A percentile compares a stretch with the other conserved stretches of the same genome.
Evolutionary conservation across 208 protist species (phyloP).

Genomic region (Angomonas ambiguus): DNA sequence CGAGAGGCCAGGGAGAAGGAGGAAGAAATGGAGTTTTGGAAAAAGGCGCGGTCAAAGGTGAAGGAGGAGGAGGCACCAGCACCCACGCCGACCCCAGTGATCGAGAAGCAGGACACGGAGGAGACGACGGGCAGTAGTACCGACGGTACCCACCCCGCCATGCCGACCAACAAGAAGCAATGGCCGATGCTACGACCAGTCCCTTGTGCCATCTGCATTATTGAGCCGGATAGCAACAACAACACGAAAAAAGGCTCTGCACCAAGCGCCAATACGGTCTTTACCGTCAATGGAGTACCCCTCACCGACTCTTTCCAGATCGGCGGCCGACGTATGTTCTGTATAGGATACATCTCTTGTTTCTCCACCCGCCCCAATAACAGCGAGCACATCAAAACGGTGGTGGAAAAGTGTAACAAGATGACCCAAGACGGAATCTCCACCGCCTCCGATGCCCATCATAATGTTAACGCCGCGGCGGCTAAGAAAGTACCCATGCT

Average conservation of each 20-base stretch:
- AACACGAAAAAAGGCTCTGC: slow-evolving; percentile 12
- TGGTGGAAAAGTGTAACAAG: background rate
- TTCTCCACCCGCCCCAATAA: slow-evolving; percentile 13
- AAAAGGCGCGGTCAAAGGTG: background rate
- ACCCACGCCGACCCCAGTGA: no score
- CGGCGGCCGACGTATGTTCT: slow-evolving; percentile 52
- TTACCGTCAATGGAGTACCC: slow-evolving; percentile 12
- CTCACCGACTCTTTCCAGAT: slow-evolving; percentile 21
- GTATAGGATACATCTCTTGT: slow-evolving; percentile 59
- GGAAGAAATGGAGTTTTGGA: slow-evolving; percentile 2
- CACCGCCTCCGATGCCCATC: background rate
- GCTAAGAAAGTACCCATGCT: background rate
- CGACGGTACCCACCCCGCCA: background rate
- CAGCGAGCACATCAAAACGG: background rate
- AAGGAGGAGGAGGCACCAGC: background rate
- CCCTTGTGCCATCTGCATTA: slow-evolving; percentile 75
- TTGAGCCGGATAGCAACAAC: slow-evolving; percentile 49
- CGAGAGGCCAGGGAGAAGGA: slow-evolving; percentile 5
- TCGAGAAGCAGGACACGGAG: background rate
- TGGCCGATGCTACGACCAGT: slow-evolving; percentile 56
- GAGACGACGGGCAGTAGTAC: background rate
- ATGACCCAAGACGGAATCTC: background rate
- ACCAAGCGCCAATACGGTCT: background rate
- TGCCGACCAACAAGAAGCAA: background rate
- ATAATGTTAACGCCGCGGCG: background rate